These are phyloP conservation scores for Capronia epimyces DNA, from an alignment of 2,329 filamentous ascomycete species.

Conservation along the genomic window DNA sequence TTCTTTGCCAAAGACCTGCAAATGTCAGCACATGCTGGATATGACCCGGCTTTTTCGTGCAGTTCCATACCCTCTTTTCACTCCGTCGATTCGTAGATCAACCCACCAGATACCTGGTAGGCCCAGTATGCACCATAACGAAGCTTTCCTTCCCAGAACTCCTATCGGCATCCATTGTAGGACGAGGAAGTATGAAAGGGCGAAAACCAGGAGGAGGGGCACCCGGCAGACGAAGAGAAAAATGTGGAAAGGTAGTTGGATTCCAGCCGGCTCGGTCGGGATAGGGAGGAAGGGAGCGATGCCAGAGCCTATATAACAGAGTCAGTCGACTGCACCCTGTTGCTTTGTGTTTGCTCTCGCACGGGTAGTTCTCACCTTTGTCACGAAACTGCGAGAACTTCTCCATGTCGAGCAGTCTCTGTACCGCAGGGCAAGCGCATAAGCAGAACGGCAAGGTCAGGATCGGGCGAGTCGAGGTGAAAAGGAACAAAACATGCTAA, in stretches of 20 bases:
- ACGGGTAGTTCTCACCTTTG: conserved; percentile 55
- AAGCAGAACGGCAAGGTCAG: not conserved
- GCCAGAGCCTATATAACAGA: conserved; percentile 66
- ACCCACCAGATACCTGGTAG: conserved; percentile 97
- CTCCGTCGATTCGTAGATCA: conserved; percentile 94
- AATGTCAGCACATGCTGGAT: conserved; percentile 14
- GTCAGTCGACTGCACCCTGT: not conserved
- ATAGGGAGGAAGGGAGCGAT: conserved; percentile 93
- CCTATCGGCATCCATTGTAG: conserved; percentile 76
- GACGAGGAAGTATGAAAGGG: conserved; percentile 67
- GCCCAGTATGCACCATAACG: conserved; percentile 79
- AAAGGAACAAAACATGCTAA: not conserved
- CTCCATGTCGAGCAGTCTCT: conserved; percentile 59
- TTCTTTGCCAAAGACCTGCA: conserved; percentile 64
- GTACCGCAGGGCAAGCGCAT: conserved; percentile 6
- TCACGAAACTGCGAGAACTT: conserved; percentile 92
- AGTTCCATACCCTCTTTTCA: conserved; percentile 69
- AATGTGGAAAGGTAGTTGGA: conserved; percentile 60
- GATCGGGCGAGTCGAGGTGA: conserved; percentile 1
- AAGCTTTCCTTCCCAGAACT: conserved; percentile 67
- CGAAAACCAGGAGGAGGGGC: conserved; percentile 66
- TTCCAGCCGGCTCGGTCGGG: conserved; percentile 56
- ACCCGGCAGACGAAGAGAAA: conserved; percentile 76
- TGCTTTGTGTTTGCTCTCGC: not conserved
- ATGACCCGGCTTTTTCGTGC: not conserved